Evolutionary conservation across 768 basidiomycete genomes (phyloP), one percentile per base, ranked within the genome.

Genomic region (Boletus reticuloceps): DNA sequence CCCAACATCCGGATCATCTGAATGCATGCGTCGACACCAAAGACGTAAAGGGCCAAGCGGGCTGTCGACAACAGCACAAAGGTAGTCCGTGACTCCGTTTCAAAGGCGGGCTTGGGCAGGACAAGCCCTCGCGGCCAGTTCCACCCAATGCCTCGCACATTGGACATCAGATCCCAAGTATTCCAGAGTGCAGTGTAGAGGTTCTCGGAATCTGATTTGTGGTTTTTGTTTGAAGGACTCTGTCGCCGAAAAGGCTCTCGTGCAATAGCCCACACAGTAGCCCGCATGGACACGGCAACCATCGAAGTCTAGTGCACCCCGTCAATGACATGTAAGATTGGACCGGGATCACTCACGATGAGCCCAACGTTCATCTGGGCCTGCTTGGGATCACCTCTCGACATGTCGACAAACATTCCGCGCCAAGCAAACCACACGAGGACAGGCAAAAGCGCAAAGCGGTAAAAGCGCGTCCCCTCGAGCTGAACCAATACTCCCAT

Each of bases 401-500:
- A 63, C 53, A 60, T 19, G 49, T 70, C 69, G 17, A 69, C 51
- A 10, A 62, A 55, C 1, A 32, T 66, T 4, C 75, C 76, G 22
- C 76, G 73, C 62, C 78, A 82, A 9, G 77, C 63, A 5, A 68
- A 59, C 70, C 75, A 80, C 14, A 80, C 56, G 4, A 79, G 68
- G 37, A 81, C 54, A 6, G 82, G 81, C 6, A 84, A 68, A n/a
- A 83, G 48, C 1, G 79, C 77, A 47, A 82, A 49, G 37, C 84
- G 80, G 53, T 79, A 64, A 6, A 65, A 55, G 10, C 46, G 50
- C 3, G 55, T 77, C 65, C 13, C 82, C 79, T 46, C 68, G 67
- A 78, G 66, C 44, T 81, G 71, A n/a, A 83, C 79, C 36, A 86
- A 74, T 22, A 82, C 68, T 5, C 79, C 83, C 47, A 79, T 79